A percentile compares a stretch with the other conserved stretches of the same genome.
Evolutionary conservation across 2,329 filamentous ascomycete genomes (phyloP).

Genomic region (Fusarium siculi): DNA sequence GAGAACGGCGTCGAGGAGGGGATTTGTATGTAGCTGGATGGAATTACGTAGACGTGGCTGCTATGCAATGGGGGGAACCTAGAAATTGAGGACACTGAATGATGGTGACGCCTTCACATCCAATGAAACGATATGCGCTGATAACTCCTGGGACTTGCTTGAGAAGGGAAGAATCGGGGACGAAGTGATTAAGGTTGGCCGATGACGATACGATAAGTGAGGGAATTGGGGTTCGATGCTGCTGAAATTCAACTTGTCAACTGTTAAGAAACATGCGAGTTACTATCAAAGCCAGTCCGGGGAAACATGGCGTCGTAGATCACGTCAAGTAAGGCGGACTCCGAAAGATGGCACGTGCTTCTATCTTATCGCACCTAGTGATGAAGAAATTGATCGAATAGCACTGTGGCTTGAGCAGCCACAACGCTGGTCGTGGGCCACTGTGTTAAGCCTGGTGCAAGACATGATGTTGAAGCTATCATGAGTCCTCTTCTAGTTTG

Average conservation of each 20-base stretch:
- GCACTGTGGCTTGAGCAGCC: constrained; percentile 10
- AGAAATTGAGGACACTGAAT: constrained; percentile 23
- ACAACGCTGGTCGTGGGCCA: neutral
- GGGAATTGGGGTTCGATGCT: constrained; percentile 18
- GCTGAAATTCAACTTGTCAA: constrained; percentile 19
- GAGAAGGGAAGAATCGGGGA: constrained; percentile 11
- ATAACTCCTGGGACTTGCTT: neutral
- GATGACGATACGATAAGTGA: neutral
- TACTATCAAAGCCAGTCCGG: constrained; percentile 29
- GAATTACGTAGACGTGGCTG: constrained; percentile 9
- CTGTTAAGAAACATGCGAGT: constrained; percentile 30
- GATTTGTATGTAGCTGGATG: constrained; percentile 8
- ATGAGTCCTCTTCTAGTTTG: neutral
- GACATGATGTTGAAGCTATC: neutral
- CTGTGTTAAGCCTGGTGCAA: neutral
- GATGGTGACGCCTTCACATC: constrained; percentile 25
- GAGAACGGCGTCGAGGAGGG: neutral
- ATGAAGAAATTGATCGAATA: constrained; percentile 28
- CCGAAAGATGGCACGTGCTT: constrained; percentile 39
- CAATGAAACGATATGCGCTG: constrained; percentile 31
- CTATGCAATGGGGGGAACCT: constrained; percentile 18
- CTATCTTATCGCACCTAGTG: constrained; percentile 37
- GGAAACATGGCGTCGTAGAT: constrained; percentile 39
- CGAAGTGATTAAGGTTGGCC: constrained; percentile 1
- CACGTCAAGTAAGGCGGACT: constrained; percentile 41